Evolutionary conservation across 805 yeast species (phyloP), one percentile per base, ranked within the genome.

Genomic region (Lipomyces chichibuensis): DNA sequence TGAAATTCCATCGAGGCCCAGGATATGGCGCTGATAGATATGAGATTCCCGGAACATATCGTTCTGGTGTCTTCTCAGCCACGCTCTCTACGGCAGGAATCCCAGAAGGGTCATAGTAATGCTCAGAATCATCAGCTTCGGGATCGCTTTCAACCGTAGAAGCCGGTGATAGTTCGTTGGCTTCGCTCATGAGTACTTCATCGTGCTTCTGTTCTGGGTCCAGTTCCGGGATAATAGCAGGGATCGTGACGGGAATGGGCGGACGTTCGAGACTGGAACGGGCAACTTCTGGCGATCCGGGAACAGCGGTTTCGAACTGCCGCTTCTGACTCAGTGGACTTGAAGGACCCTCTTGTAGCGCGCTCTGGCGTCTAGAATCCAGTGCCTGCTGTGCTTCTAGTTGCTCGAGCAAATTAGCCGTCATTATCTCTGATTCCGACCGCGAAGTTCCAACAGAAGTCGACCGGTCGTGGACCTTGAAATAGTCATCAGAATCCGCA

Each of bases 401-500:
- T n/a, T 59, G 35, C 49, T 64, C 60, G 4, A 66, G 60, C 58
- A 66, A 37, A 8, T 29, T 35, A 14, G 56, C 70, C 8, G 70
- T 62, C 57, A 66, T 43, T 17, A 64, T 33, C 46, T 66, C 70
- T 6, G 69, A 60, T 32, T 66, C 70, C 1, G 70, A 66, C 49
- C 61, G 57, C 27, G 39, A 25, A 6, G 69, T 55, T 20, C 29
- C 43, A 6, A 27, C 25, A 11, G 69, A 66, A 3, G 37, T 46
- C 20, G 52, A 51, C 17, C 70, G 69, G 33, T 51, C 62, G 56
- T 64, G 70, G 35, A 33, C 51, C 4, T 52, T 27, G 11, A 23
- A 14, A 4, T 29, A 23, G 7, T 57, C 64, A 23, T 39, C 32
- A 13, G 55, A 29, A 20, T 39, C 58, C 2, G 56, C 13, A 2